Evolutionary conservation across 148 eudicot species (phyloP).

Genomic region (Hydrangea macrophylla): DNA sequence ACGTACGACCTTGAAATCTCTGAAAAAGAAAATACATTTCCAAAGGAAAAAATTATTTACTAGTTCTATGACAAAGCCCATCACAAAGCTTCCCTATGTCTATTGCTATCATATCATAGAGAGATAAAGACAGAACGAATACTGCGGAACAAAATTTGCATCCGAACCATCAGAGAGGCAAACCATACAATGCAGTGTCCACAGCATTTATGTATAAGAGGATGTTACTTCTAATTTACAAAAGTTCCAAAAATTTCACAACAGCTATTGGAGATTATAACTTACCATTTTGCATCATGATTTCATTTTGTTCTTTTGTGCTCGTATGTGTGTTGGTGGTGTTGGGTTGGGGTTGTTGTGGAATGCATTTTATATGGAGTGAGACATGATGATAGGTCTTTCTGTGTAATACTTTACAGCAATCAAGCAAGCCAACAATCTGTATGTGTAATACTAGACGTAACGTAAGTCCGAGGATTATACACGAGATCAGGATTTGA

Average conservation of each 20-base stretch:
- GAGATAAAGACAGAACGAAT: too few species aligned
- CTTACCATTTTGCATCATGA: not conserved
- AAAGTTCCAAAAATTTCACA: not conserved
- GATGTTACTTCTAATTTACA: not conserved
- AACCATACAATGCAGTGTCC: not conserved
- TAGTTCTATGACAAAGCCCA: not conserved
- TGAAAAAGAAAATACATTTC: constrained; percentile 21
- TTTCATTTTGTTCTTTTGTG: not conserved
- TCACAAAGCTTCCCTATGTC: not conserved
- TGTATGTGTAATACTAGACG: too few species aligned
- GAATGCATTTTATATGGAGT: not conserved
- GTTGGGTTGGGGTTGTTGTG: too few species aligned
- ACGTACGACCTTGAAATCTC: constrained; percentile 98
- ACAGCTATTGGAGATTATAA: not conserved
- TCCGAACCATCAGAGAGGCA: not conserved
- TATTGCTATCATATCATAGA: not conserved
- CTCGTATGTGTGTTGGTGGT: too few species aligned
- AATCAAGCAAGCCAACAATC: not conserved
- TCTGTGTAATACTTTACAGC: not conserved
- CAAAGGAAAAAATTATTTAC: not conserved
- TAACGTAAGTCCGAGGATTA: too few species aligned
- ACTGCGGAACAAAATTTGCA: not conserved
- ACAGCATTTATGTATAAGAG: not conserved
- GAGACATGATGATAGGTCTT: not conserved
- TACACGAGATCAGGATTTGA: too few species aligned